These are phyloP conservation scores for Colletotrichum somersetense DNA, from an alignment of 2,329 filamentous ascomycete genomes.

Conservation along the genomic window DNA sequence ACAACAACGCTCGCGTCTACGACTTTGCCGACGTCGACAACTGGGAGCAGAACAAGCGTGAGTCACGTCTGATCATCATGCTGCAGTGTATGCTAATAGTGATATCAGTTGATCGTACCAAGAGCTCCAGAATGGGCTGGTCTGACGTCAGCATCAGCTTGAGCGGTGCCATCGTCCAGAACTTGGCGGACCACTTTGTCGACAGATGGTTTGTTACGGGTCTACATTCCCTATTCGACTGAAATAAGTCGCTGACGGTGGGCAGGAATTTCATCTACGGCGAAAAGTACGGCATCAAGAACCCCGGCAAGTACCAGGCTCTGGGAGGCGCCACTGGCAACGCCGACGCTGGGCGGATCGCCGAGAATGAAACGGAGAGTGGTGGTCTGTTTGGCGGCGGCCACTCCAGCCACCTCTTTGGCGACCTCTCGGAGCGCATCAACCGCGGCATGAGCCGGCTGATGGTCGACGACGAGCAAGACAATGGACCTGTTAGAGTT, in stretches of 20 bases:
- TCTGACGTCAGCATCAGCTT: constrained; percentile 86
- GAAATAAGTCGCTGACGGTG: constrained; percentile 30
- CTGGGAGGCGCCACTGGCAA: constrained; percentile 42
- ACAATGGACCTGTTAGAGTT: constrained; percentile 41
- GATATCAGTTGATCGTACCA: constrained; percentile 75
- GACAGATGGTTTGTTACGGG: constrained; percentile 76
- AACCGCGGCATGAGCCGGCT: constrained; percentile 55
- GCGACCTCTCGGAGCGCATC: constrained; percentile 59
- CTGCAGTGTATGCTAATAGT: not conserved
- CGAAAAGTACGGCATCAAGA: constrained; percentile 77
- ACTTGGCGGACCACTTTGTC: constrained; percentile 81
- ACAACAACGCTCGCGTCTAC: constrained; percentile 88
- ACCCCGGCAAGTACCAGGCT: constrained; percentile 63
- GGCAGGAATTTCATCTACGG: constrained; percentile 84
- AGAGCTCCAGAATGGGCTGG: constrained; percentile 91
- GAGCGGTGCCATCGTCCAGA: constrained; percentile 79
- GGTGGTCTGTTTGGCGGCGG: constrained; percentile 43
- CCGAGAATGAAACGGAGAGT: constrained; percentile 33
- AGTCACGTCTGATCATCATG: constrained; percentile 40
- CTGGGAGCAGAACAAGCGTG: constrained; percentile 85
- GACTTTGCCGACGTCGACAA: constrained; percentile 84
- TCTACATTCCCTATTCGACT: not conserved
- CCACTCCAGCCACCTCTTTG: constrained; percentile 54
- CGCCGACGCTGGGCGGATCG: constrained; percentile 31
- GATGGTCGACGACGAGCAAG: constrained; percentile 51